Percentiles rank a stretch among this genome's conserved stretches.
These are phyloP conservation scores for Cladosporium sp. DNA, from an alignment of 2,329 filamentous ascomycete genomes.

Conservation along the genomic window DNA sequence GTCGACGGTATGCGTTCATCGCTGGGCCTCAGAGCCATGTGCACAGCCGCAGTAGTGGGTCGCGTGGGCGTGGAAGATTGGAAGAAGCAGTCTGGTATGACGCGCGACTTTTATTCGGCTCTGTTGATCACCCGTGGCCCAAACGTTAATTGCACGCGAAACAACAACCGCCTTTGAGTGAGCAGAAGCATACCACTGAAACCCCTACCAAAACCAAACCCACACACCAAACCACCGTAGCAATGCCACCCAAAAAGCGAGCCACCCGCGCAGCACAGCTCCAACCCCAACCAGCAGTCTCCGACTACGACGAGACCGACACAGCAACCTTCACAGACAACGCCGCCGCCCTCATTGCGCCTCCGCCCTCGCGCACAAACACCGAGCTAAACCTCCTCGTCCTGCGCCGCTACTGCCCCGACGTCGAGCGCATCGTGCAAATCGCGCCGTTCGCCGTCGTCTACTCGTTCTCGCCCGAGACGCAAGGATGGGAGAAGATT, in stretches of 20 bases:
- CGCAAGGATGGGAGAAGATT: conserved; percentile 77
- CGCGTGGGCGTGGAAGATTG: conserved; percentile 19
- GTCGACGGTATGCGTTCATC: conserved; percentile 12
- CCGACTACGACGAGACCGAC: conserved; percentile 55
- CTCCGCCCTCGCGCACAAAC: conserved; percentile 65
- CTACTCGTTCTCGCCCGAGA: conserved; percentile 71
- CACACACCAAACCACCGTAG: not conserved
- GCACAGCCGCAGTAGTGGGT: conserved; percentile 16
- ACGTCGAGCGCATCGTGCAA: conserved; percentile 71
- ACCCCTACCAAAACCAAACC: not conserved
- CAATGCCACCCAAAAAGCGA: conserved; percentile 19
- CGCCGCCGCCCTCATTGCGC: conserved; percentile 36
- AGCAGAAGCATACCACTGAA: not conserved
- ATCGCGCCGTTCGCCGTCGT: conserved; percentile 85
- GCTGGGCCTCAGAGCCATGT: not conserved
- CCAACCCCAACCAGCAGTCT: conserved; percentile 34
- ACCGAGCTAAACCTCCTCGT: conserved; percentile 86
- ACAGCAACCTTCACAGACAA: conserved; percentile 34
- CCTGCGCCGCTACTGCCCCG: conserved; percentile 76
- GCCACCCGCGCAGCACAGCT: conserved; percentile 8
- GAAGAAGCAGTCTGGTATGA: conserved; percentile 10
- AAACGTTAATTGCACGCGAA: not conserved
- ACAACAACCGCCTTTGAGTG: not conserved
- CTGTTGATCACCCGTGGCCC: conserved; percentile 7
- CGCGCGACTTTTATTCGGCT: conserved; percentile 5